A percentile compares a stretch with the other conserved stretches of the same genome.
These are phyloP conservation scores for Xylariaceae sp. DNA, from an alignment of 2,329 filamentous ascomycete species.

Conservation along the genomic window DNA sequence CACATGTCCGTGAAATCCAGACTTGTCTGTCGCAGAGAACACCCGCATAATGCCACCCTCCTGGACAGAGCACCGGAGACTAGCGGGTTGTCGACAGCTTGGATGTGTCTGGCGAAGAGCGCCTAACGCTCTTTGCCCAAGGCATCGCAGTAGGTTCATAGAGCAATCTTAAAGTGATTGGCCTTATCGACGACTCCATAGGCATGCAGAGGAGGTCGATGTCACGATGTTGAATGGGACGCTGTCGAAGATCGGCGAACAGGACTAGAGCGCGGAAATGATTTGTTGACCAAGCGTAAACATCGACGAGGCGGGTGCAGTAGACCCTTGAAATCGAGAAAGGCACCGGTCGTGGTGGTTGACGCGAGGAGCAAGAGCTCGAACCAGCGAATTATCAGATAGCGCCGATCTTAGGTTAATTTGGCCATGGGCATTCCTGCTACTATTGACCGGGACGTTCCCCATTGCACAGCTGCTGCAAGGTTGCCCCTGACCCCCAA, in stretches of 20 bases:
- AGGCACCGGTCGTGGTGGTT: conserved; percentile 21
- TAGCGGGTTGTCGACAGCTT: background rate
- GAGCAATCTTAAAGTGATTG: conserved; percentile 20
- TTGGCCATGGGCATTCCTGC: conserved; percentile 23
- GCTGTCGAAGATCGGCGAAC: conserved; percentile 24
- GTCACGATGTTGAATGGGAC: conserved; percentile 20
- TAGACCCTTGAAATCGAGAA: too few species aligned
- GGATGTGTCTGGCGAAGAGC: conserved; percentile 13
- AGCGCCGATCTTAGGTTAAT: conserved; percentile 22
- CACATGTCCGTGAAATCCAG: conserved; percentile 14
- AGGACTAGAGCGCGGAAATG: conserved; percentile 13
- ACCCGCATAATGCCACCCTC: conserved; percentile 9
- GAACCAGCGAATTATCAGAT: conserved; percentile 21
- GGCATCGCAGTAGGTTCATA: conserved; percentile 15
- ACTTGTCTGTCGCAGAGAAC: conserved; percentile 6
- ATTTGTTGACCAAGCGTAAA: conserved; percentile 20
- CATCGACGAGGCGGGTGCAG: conserved; percentile 24
- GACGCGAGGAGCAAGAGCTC: conserved; percentile 13
- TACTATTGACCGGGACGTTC: conserved; percentile 31
- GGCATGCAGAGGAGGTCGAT: conserved; percentile 15
- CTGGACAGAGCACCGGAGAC: conserved; percentile 9
- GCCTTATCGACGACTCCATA: conserved; percentile 13
- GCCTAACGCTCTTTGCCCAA: conserved; percentile 30
- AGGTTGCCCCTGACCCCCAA: conserved; percentile 17
- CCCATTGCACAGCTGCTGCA: conserved; percentile 25